Conservation (phyloP, 176 grass and related monocot species). For the sorghum (Sorghum bicolor) region Sorghum_bicolor_NCBIv3 NC_012879.2:6868501-6869000, state of each 20-base stretch:
- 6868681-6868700: conserved; percentile 64
- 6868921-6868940: background rate
- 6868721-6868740: background rate
- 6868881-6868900: conserved; percentile 18
- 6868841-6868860: conserved; percentile 59
- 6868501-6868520: background rate
- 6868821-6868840: conserved; percentile 22
- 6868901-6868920: background rate
- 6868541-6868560: background rate
- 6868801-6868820: conserved; percentile 44
- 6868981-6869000: background rate
- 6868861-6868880: conserved; percentile 87
- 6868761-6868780: background rate
- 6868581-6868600: conserved; percentile 82
- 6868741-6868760: background rate
- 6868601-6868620: conserved; percentile 88
- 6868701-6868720: conserved; percentile 10
- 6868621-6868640: conserved; percentile 75
- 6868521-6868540: background rate
- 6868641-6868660: conserved; percentile 74
- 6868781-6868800: background rate
- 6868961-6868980: background rate
- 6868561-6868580: background rate
- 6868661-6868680: conserved; percentile 42
- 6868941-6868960: background rate